Evolutionary conservation across 768 basidiomycete species (phyloP).

Genomic region (Lentinula raphanica): DNA sequence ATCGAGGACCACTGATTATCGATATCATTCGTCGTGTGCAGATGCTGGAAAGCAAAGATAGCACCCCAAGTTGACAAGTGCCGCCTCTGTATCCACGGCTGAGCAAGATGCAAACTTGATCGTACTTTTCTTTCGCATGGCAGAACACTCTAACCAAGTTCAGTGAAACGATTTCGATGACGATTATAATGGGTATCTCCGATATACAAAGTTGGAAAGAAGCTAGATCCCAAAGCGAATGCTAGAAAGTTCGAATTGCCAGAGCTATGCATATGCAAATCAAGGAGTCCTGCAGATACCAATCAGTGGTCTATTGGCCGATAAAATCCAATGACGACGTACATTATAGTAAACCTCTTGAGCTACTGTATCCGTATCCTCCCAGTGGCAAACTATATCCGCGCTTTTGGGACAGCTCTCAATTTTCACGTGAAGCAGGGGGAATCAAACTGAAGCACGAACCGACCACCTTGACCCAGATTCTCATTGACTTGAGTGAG

Average conservation of each 20-base stretch:
- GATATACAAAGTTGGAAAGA: constrained; percentile 12
- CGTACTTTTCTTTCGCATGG: not conserved
- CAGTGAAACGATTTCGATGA: no score
- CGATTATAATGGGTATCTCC: constrained; percentile 10
- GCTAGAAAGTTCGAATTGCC: constrained; percentile 42
- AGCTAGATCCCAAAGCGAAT: not conserved
- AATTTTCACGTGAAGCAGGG: not conserved
- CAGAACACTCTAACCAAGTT: no score
- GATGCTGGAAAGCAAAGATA: not conserved
- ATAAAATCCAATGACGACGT: constrained; percentile 22
- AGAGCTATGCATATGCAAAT: constrained; percentile 64
- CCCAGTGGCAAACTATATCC: constrained; percentile 84
- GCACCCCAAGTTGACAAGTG: not conserved
- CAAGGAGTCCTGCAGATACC: constrained; percentile 55
- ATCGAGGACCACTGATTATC: no score
- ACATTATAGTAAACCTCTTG: constrained; percentile 81
- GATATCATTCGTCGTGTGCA: no score
- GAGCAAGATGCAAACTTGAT: not conserved
- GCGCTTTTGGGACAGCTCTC: constrained; percentile 41
- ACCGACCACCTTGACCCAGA: constrained; percentile 81
- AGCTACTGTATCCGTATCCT: constrained; percentile 73
- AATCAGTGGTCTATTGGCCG: not conserved
- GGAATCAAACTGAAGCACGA: constrained; percentile 21
- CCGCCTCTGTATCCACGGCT: not conserved
- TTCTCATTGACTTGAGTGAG: constrained; percentile 84